Base-by-base conservation (phyloP, 2,329 filamentous ascomycete species). In the Macroventuria anomochaeta region DNA sequence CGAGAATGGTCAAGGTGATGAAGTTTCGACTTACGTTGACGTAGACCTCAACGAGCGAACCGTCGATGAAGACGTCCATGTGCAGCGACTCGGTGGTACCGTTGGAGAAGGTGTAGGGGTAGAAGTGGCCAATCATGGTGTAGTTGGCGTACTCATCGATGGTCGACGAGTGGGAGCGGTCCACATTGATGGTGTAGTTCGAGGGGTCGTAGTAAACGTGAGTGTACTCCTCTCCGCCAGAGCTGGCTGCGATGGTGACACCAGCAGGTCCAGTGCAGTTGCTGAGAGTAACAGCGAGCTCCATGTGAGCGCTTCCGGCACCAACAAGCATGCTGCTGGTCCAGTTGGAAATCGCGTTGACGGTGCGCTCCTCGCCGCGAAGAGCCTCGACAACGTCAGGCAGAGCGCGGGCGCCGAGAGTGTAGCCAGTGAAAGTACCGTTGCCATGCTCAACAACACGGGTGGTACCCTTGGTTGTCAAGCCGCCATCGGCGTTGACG, bases 1-100 rank as follows among this genome's bases (percentile, higher is more conserved):
- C 20, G 20, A 11, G 5, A 18, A 44, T 13, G 15, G 11, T 18
- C n/a, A 13, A 11, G 18, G 29, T 17, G 17, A 10, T 32, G 10
- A 18, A 23, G 26, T 5, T 6, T 25, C 8, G 15, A 61, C 64
- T 66, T 58, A 69, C 67, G 53, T 81, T 81, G 34, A 80, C 64
- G 57, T 77, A 79, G 21, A 81, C 62, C 63, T 81, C 79, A 0
- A 80, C 64, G 20, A 80, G 64, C 1, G 76, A 79, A 20, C 79
- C 79, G 52, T 81, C 79, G 33, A 81, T 59, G 63, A 78, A 80
- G 52, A 81, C 67, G 49, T 79, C 67, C 67, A 80, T 74, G 5
- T 66, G 61, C 26, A 81, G 67, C 15, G 70, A 66, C 60, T 81
- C 79, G 0, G 58, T 62, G 1, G 65, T 71, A n/a, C 68, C 62